These are phyloP conservation scores for Nymphaea thermarum DNA, from an alignment of 164 flowering plant genomes.

Conservation along the genomic window DNA sequence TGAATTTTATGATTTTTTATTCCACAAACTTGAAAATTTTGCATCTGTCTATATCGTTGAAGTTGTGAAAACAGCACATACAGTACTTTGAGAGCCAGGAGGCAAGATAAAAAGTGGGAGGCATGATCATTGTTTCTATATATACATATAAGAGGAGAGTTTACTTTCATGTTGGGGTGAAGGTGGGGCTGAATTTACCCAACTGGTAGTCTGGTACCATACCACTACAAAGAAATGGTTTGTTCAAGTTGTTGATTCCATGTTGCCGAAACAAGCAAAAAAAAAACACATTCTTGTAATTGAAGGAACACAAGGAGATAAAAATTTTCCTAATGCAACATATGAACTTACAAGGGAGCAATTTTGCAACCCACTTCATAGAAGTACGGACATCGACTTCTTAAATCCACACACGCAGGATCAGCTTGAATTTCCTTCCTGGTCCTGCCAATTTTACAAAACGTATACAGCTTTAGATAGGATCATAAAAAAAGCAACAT, in stretches of 20 bases:
- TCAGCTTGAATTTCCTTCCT: conserved; percentile 90
- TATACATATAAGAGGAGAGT: too few relatives aligned
- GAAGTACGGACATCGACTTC: conserved; percentile 60
- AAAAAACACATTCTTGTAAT: not conserved
- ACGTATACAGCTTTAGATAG: not conserved
- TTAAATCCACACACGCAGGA: conserved; percentile 76
- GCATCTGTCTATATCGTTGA: too few relatives aligned
- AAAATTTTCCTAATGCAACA: not conserved
- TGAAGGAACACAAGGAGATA: too few relatives aligned
- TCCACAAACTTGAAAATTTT: too few relatives aligned
- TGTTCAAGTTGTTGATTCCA: not conserved
- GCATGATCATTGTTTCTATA: too few relatives aligned
- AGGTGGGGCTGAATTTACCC: too few relatives aligned
- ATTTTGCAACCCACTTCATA: conserved; percentile 90
- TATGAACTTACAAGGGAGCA: conserved; percentile 55
- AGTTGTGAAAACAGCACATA: too few relatives aligned
- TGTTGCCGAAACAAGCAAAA: not conserved
- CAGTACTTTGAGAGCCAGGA: too few relatives aligned
- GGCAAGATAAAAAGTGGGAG: too few relatives aligned
- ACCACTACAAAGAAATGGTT: not conserved
- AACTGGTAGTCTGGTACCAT: not conserved
- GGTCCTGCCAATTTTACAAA: conserved; percentile 32
- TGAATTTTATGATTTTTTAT: too few relatives aligned
- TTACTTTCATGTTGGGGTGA: too few relatives aligned
- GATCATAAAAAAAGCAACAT: not conserved